Evolutionary conservation across 495 filamentous ascomycete species (phyloP).

Genomic region (Penicillium ochrochloron): DNA sequence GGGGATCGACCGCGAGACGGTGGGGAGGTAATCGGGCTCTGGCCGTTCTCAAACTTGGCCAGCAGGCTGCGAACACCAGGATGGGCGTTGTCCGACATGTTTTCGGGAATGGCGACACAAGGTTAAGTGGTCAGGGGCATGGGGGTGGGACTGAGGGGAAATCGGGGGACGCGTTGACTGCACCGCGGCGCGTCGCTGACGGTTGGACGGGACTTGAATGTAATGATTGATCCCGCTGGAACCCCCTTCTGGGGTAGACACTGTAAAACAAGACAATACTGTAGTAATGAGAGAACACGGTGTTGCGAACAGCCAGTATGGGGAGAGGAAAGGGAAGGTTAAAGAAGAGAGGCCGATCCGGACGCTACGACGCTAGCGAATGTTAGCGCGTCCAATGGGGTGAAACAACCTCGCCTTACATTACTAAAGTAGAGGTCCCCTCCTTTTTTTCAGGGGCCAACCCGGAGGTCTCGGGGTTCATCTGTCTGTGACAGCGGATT

Average conservation of each 20-base stretch:
- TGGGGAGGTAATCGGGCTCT: constrained; percentile 56
- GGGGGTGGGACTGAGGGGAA: constrained; percentile 21
- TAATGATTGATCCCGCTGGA: constrained; percentile 9
- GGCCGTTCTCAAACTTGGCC: constrained; percentile 84
- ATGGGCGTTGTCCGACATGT: constrained; percentile 54
- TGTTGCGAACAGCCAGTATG: constrained; percentile 17
- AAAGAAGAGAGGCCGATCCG: constrained; percentile 29
- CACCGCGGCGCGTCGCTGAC: constrained; percentile 20
- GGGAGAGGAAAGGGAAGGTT: constrained; percentile 24
- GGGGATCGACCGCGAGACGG: constrained; percentile 78
- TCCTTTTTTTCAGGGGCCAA: constrained; percentile 13
- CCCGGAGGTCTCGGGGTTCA: constrained; percentile 2
- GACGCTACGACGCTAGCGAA: constrained; percentile 32
- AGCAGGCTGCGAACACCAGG: constrained; percentile 72
- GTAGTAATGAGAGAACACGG: constrained; percentile 24
- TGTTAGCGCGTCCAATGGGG: constrained; percentile 32
- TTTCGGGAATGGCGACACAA: constrained; percentile 11
- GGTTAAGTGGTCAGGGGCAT: constrained; percentile 26
- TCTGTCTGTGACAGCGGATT: constrained; percentile 16
- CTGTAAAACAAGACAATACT: constrained; percentile 1
- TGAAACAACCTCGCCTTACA: constrained; percentile 22
- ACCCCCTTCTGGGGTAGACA: constrained; percentile 22
- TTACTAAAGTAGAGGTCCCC: background rate
- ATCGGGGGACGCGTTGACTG: constrained; percentile 24
- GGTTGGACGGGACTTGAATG: constrained; percentile 8